phyloP scores from a whole-genome alignment of 2,329 filamentous ascomycete genomes.

The Colletotrichum sp. region DNA sequence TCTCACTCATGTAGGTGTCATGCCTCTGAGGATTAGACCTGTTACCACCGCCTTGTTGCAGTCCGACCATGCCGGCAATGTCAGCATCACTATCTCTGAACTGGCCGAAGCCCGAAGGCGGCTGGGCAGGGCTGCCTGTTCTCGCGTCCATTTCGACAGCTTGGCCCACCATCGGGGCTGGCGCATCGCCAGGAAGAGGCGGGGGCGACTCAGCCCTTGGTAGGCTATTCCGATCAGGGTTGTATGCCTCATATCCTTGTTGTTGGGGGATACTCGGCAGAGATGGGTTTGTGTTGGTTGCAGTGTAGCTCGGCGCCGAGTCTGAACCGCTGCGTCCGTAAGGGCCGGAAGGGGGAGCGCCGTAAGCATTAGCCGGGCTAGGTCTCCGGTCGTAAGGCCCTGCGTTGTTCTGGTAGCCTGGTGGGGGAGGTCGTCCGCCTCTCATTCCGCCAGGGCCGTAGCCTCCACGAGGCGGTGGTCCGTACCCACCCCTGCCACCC shows the following conservation, averaged over 20 bases:
- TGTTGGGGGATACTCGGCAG: conserved; percentile 35
- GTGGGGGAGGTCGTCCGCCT: conserved; percentile 45
- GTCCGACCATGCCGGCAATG: conserved; percentile 73
- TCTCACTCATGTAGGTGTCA: conserved; percentile 64
- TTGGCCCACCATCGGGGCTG: conserved; percentile 56
- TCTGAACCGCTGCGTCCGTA: conserved; percentile 38
- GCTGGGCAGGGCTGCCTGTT: conserved; percentile 54
- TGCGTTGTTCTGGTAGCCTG: conserved; percentile 42
- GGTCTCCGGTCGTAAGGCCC: conserved; percentile 42
- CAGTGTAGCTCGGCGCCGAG: conserved; percentile 39
- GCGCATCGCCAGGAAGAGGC: conserved; percentile 54
- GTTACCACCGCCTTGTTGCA: conserved; percentile 60
- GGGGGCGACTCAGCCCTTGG: conserved; percentile 69
- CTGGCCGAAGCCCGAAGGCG: conserved; percentile 46
- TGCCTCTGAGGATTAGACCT: conserved; percentile 38
- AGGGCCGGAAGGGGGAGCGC: conserved; percentile 25
- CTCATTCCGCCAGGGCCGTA: conserved; percentile 35
- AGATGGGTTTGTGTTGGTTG: conserved; percentile 39
- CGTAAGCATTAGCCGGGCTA: conserved; percentile 40
- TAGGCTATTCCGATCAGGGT: conserved; percentile 45
- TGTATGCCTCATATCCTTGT: conserved; percentile 46
- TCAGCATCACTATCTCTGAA: conserved; percentile 71
- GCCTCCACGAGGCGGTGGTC: conserved; percentile 41
- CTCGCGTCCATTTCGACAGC: conserved; percentile 82
- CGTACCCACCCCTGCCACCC: conserved; percentile 50